Base-by-base conservation (phyloP, 192 early-diverging fungal species). In the Coemansia sp. region DNA sequence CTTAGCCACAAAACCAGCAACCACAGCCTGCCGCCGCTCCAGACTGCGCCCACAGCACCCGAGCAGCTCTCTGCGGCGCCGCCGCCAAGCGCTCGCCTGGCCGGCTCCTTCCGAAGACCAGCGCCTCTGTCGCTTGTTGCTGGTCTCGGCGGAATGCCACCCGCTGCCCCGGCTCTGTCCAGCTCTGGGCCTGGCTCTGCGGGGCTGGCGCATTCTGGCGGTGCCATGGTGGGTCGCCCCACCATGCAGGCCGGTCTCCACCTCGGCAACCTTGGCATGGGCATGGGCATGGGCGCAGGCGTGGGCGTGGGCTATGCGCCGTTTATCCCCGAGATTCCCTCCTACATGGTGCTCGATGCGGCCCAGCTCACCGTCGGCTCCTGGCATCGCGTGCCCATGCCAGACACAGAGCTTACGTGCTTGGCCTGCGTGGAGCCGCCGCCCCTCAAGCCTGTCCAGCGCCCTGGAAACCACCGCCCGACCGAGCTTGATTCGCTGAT, bases 401-500 rank as follows among this genome's bases (percentile, higher is more conserved):
- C 54, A 3, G 67, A 77, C 36, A 70, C 67, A 2, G 73, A 77
- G 59, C 66, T 77, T 25, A 56, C 52, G 1, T 77, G 73, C 30
- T 46, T 70, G 59, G 73, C 73, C 0, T 77, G 67, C 33, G 73
- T 77, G 11, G 66, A 64, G 59, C 66, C 63, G 31, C 73, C 73
- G 38, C 55, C 66, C 8, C 73, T 60, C 38, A 69, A 62, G 49
- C 73, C 73, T 4, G 73, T 77, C 23, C 62, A 65, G 67, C 73
- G 73, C 1, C 73, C 73, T 8, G 73, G 73, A n/a, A 77, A 59
- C 38, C 73, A 77, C 25, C 59, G 73, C 8, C 67, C 73, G 17
- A 63, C 73, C 4, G 73, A 77, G 52, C 67, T 77, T n/a, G 73
- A 70, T 45, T 65, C 63, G 40, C 63, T 77, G 34, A 63, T 70